Base-by-base conservation (phyloP, 1,139 yeast species). In the Meyerozyma elateridarum region DNA sequence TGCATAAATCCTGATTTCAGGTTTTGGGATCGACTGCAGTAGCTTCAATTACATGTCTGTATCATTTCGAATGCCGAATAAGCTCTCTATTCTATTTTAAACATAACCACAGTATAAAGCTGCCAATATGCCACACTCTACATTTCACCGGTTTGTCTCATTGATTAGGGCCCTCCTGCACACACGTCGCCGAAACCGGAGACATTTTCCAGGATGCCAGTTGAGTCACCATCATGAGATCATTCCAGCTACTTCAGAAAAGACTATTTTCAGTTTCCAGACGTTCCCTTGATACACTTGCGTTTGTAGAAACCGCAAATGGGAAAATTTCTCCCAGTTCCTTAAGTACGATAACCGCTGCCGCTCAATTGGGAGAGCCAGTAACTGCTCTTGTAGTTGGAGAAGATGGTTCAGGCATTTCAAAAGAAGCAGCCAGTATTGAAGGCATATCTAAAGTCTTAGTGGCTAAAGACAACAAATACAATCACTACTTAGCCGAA, bases 281-380 rank as follows among this genome's bases (percentile, higher is more conserved):
- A 17, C 35, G 43, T 11, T 48, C 54, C 29, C 49, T 57, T 22
- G 54, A 66, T 25, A 85, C 96, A 0, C 69, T 89, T 48, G 81
- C 93, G 1, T 75, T 85, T 44, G 61, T 88, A 29, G 96, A 88
- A 59, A 65, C 79, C 28, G 46, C 59, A 9, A 60, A 64, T 8
- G 79, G 79, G 11, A 52, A 57, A 34, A 61, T 85, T 33, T 60
- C 81, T 1, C 76, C 93, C 3, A 76, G 85, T 2, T 76, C 95
- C 3, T 67, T 85, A 38, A 75, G 83, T 5, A 61, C 84, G 3
- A 51, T 83, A 22, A 61, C 70, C 7, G 91, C 91, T 5, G 88
- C 91, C n/a, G 51, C 52, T 28, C 65, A 71, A 39, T 46, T 82
- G 25, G 82, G 83, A 6, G 70, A 78, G 47, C 85, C 87, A 31